phyloP scores from a whole-genome alignment of 2,329 filamentous ascomycete species.

The Phaeoacremonium minimum region DNA sequence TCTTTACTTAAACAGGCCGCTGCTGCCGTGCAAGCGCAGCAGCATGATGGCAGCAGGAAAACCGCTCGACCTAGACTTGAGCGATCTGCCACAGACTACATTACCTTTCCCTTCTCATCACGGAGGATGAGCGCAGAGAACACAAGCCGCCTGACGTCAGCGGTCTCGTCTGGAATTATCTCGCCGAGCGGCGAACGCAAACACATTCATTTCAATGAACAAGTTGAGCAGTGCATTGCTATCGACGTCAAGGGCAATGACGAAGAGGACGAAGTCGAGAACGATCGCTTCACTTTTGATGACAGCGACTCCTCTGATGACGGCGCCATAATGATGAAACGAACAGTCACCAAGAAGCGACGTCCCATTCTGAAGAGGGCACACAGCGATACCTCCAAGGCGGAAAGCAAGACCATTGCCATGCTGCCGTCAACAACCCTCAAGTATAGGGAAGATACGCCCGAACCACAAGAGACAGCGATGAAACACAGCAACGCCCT shows the following conservation, averaged over 20 bases:
- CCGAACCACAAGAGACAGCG: slow-evolving; percentile 58
- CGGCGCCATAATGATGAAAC: slow-evolving; percentile 78
- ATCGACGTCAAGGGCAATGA: slow-evolving; percentile 81
- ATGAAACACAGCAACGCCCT: slow-evolving; percentile 53
- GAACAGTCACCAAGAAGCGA: slow-evolving; percentile 52
- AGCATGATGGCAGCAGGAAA: slow-evolving; percentile 49
- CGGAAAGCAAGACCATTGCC: slow-evolving; percentile 79
- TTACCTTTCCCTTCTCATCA: slow-evolving; percentile 59
- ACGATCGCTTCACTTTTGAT: slow-evolving; percentile 29
- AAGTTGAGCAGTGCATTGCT: slow-evolving; percentile 93
- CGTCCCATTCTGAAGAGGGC: slow-evolving; percentile 44
- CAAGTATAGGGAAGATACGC: slow-evolving; percentile 76
- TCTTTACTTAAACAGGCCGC: slow-evolving; percentile 87
- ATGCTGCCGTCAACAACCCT: slow-evolving; percentile 83
- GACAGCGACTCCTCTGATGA: slow-evolving; percentile 73
- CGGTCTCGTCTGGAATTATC: slow-evolving; percentile 64
- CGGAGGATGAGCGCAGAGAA: slow-evolving; percentile 58
- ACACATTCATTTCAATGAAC: slow-evolving; percentile 95
- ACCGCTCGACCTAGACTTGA: slow-evolving; percentile 51
- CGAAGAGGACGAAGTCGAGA: slow-evolving; percentile 59
- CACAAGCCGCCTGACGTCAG: slow-evolving; percentile 61
- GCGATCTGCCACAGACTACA: slow-evolving; percentile 65
- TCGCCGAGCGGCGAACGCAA: slow-evolving; percentile 64
- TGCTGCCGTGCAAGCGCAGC: slow-evolving; percentile 79
- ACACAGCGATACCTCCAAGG: slow-evolving; percentile 29